These are phyloP conservation scores for Aspergillus sp. DNA, from an alignment of 2,329 filamentous ascomycete genomes.

Conservation along the genomic window DNA sequence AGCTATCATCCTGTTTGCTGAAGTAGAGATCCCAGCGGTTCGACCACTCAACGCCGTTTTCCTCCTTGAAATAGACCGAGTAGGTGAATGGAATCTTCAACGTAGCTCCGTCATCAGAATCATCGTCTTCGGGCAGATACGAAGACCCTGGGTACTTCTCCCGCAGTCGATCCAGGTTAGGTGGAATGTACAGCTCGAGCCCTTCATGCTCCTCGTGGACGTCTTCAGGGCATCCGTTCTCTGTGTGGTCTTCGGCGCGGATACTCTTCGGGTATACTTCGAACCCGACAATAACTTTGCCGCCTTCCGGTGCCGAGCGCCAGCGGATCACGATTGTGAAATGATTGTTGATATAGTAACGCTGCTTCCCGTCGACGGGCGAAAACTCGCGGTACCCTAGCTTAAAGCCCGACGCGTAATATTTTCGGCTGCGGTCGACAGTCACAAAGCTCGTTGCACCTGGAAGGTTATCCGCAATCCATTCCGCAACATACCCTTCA, in stretches of 20 bases:
- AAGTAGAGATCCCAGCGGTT: constrained; percentile 90
- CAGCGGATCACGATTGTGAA: constrained; percentile 83
- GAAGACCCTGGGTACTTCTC: constrained; percentile 63
- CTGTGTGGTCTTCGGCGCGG: constrained; percentile 63
- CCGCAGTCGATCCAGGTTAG: constrained; percentile 62
- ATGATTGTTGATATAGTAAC: constrained; percentile 84
- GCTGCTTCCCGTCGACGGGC: constrained; percentile 61
- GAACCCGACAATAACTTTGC: constrained; percentile 83
- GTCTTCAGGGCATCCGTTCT: constrained; percentile 69
- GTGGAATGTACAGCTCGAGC: constrained; percentile 70
- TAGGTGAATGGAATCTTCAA: constrained; percentile 83
- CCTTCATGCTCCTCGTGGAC: constrained; percentile 66
- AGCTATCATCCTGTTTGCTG: constrained; percentile 81
- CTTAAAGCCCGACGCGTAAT: constrained; percentile 90
- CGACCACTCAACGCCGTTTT: constrained; percentile 77
- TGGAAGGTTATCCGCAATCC: constrained; percentile 91
- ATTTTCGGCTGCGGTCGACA: constrained; percentile 80
- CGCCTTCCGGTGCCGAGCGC: constrained; percentile 71
- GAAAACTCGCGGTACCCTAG: constrained; percentile 75
- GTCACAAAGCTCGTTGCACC: constrained; percentile 88
- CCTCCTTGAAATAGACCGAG: constrained; percentile 87
- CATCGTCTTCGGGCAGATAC: constrained; percentile 61
- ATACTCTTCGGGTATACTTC: constrained; percentile 90
- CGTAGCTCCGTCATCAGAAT: constrained; percentile 67
- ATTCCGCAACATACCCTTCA: constrained; percentile 84